Evolutionary conservation across 2,329 filamentous ascomycete species (phyloP).

Genomic region (Myriosclerotinia curreyana): DNA sequence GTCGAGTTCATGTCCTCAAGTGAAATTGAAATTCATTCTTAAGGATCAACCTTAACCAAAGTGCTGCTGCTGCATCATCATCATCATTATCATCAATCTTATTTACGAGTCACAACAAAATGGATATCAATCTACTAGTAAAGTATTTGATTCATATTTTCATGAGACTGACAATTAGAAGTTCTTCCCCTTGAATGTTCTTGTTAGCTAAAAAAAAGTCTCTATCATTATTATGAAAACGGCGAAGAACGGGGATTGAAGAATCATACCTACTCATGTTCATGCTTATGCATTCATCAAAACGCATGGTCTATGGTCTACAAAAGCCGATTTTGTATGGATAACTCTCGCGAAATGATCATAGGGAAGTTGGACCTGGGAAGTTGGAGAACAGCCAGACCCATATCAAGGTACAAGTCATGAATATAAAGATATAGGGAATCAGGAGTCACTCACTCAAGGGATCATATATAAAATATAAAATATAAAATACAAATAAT

Average conservation of each 20-base stretch:
- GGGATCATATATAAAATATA: no score
- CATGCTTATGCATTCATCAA: conserved; percentile 9
- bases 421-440: no score
- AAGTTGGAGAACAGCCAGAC: background rate
- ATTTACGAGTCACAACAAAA: no score
- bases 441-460: no score
- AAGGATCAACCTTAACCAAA: background rate
- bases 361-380: background rate
- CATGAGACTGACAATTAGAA: background rate
- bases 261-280: background rate
- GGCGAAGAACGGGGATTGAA: conserved; percentile 12
- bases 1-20: background rate
- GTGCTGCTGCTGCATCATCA: background rate
- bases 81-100: background rate
- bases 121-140: background rate
- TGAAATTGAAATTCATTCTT: no score
- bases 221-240: background rate
- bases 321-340: background rate
- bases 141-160: background rate
- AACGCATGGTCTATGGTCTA: conserved; percentile 6
- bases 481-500: no score
- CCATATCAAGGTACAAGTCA: background rate
- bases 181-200: no score
- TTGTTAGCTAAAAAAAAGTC: no score
- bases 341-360: background rate